Base-by-base conservation (phyloP, 2,329 filamentous ascomycete genomes). In the Penicillium griseofulvum region DNA sequence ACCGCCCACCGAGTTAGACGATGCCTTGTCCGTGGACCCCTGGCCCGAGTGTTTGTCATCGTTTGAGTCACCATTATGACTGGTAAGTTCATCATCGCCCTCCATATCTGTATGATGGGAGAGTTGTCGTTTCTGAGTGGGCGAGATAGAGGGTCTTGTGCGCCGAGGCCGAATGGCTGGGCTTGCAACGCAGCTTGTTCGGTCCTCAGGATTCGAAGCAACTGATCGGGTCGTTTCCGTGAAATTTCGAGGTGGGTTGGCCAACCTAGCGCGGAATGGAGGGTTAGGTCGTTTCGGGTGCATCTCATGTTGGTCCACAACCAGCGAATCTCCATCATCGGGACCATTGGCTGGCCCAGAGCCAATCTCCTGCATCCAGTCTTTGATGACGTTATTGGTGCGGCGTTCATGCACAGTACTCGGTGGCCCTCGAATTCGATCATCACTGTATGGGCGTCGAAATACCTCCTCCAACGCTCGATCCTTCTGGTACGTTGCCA, bases 391-490 rank as follows among this genome's bases (percentile, higher is more conserved):
- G 56, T 87, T 91, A 61, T 88, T 88, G 1, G 88, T 90, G 69
- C 91, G 83, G 57, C 86, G 82, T 62, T 90, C 87, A 28, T 84
- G 80, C 48, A 83, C 80, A 46, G 82, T 80, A 38, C 58, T 60
- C 45, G 84, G 81, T 1, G 82, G 86, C 17, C 83, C 81, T 50
- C 87, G 74, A 2, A 84, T 80, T 8, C 82, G 81, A 47, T 84
- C 79, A 56, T 87, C 87, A 43, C 70, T 71, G 28, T 89, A 90
- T 0, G 86, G 84, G 17, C 83, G 80, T 57, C 90, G 83, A 70
- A 97, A 97, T 0, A 97, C 91, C 68, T 97, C 92, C 62, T 96
- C 93, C 22, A 97, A 77, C 8, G 91, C 92, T 50, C 86, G 87
- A 64, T 97, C 92, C 68, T 97, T 96, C 65, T 93, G 89, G 65